Evolutionary conservation across 495 filamentous ascomycete species (phyloP), one percentile per base, ranked within the genome.

Genomic region (Daldinia caldariorum): DNA sequence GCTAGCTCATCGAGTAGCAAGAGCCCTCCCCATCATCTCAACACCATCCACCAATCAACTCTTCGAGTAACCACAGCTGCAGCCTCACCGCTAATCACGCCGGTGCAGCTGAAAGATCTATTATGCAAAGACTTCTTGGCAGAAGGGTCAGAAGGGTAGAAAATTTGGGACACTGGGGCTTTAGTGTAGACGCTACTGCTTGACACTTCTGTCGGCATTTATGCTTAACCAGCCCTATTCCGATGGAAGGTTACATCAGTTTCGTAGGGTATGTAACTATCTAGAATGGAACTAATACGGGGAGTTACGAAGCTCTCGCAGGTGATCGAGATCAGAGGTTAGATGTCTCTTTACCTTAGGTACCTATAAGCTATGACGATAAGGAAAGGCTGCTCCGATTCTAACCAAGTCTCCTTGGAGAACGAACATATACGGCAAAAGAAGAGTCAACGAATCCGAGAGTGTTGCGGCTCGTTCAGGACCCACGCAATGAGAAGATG

Each of bases 141-240:
- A 9, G 18, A 1, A 47, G 43, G 37, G 18, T 4, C 43, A 9
- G 18, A 1, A 47, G 43, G 37, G 18, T 9, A 47, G 18, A 47
- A 18, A 22, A 47, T 47, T 20, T 16, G 18, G 18, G 43, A 22
- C 22, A 22, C 43, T 5, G 8, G 18, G 43, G 43, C 18, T 47
- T 47, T 47, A 47, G 43, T 47, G 43, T 47, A 12, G 43, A 47
- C 43, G 43, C 43, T 47, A 47, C 43, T 47, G 43, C 43, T 47
- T 47, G 9, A 47, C 43, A 47, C 43, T 47, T 47, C 43, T 47
- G 43, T 22, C 43, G 43, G 43, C 8, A 22, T 20, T 47, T 12
- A 8, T 12, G 2, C 20, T 47, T 10, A 47, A 10, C 20, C 22
- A 20, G 43, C 8, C 18, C 20, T 47, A 22, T 22, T 47, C 18